Evolutionary conservation across 768 basidiomycete species (phyloP).

Genomic region (Leccinellum albellum): DNA sequence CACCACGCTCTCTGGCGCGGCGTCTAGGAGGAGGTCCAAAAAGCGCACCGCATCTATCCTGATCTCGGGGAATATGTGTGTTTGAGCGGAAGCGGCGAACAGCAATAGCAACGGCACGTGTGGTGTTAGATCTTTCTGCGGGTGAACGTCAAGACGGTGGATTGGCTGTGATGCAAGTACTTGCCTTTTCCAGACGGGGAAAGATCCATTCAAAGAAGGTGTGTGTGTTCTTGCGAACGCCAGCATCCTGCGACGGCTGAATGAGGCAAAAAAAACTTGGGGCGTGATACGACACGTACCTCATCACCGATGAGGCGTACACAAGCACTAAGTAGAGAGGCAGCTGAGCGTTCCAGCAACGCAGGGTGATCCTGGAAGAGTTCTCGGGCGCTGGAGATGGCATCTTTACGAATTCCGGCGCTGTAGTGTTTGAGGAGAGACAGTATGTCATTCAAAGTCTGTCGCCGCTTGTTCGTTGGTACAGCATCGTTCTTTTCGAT

Average conservation of each 20-base stretch:
- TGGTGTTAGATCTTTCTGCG: conserved; percentile 66
- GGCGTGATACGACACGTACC: conserved; percentile 39
- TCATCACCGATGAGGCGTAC: conserved; percentile 80
- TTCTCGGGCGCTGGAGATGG: conserved; percentile 68
- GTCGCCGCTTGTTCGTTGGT: conserved; percentile 74
- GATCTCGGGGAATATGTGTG: conserved; percentile 94
- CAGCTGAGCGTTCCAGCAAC: conserved; percentile 49
- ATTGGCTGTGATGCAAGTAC: conserved; percentile 8
- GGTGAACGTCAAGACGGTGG: conserved; percentile 6
- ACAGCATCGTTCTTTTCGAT: conserved; percentile 48
- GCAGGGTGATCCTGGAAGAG: conserved; percentile 61
- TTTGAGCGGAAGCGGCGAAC: conserved; percentile 86
- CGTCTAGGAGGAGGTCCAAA: conserved; percentile 68
- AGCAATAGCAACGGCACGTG: conserved; percentile 75
- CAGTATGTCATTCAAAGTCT: conserved; percentile 74
- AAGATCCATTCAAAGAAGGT: conserved; percentile 73
- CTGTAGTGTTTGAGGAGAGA: conserved; percentile 82
- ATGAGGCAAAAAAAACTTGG: neutral
- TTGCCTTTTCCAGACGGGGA: conserved; percentile 55
- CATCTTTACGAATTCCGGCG: conserved; percentile 72
- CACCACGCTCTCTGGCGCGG: conserved; percentile 63
- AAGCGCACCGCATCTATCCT: conserved; percentile 85
- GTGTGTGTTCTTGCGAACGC: conserved; percentile 71
- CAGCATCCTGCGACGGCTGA: conserved; percentile 55
- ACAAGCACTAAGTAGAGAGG: conserved; percentile 54